Evolutionary conservation across 805 yeast species (phyloP), one percentile per base, ranked within the genome.

Genomic region (Isabelozyma rhagii): DNA sequence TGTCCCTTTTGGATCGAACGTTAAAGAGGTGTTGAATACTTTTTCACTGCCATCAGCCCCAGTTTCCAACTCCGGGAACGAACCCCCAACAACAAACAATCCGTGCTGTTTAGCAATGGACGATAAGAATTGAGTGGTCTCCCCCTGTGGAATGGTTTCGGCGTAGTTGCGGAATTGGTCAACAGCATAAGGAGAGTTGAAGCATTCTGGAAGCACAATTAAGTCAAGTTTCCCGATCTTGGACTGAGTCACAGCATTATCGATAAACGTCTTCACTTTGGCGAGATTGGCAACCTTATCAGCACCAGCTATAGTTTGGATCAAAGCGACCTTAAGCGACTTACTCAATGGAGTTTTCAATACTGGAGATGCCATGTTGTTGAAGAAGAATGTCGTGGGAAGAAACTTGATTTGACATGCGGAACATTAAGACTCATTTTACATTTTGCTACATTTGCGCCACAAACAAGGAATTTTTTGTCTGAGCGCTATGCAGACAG

Each of bases 101-200:
- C 74, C 71, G 57, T 83, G 73, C 51, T 82, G 75, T 50, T 74
- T 75, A n/a, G 98, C 97, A 55, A 90, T 65, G 0, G 66, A 62
- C 0, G 90, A 74, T 45, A 93, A 69, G 45, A 87, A 79, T 47
- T 66, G 56, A 3, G 93, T 83, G 4, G 84, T 77, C 51, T 82
- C 84, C 5, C 96, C 96, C 1, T 72, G 65, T 5, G 96, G 96
- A 41, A 94, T 87, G n/a, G 67, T 58, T 66, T 94, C 99, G 3
- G 97, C 92, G 64, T 94, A 93, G 51, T 89, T 84, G 5, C 87
- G 81, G 68, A 94, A 94, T 53, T 92, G 86, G 51, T 81, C 81
- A 28, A 90, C 96, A 0, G 96, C 82, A 63, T 94, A 94, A 3
- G 98, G 98, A 1, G 97, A 89, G 66, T 93, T 94, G 80, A 92